Percentiles rank a stretch among this genome's conserved stretches.
These are phyloP conservation scores for Mucor irregularis DNA, from an alignment of 371 early-diverging fungal species.

Conservation along the genomic window DNA sequence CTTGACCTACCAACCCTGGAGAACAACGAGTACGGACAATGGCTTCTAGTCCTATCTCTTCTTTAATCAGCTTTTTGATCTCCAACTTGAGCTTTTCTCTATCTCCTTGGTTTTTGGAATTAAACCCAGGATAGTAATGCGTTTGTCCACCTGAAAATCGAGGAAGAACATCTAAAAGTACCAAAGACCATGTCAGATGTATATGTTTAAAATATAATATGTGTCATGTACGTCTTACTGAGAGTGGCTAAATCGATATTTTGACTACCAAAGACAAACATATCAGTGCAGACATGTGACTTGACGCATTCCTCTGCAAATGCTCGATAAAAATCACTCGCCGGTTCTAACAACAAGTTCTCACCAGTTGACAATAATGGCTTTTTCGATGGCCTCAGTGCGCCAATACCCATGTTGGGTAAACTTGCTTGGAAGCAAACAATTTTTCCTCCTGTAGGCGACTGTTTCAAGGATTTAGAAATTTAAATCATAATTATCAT, in stretches of 20 bases:
- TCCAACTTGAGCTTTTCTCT: conserved; percentile 69
- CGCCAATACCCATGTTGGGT: conserved; percentile 69
- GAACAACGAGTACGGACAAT: conserved; percentile 87
- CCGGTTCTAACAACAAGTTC: conserved; percentile 61
- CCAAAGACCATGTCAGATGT: no score
- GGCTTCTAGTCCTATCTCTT: conserved; percentile 79
- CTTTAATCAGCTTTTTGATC: conserved; percentile 63
- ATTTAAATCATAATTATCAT: no score
- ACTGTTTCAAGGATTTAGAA: no score
- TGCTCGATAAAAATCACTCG: conserved; percentile 74
- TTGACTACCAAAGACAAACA: conserved; percentile 76
- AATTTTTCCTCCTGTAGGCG: conserved; percentile 81
- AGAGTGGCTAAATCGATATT: conserved; percentile 83
- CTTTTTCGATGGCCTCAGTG: conserved; percentile 46
- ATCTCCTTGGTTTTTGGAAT: conserved; percentile 65
- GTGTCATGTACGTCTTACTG: conserved; percentile 35
- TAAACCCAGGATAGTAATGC: conserved; percentile 84
- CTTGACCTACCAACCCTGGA: conserved; percentile 71
- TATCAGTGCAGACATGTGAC: conserved; percentile 79
- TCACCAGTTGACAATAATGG: conserved; percentile 58
- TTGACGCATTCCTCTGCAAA: conserved; percentile 79
- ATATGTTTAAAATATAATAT: no score
- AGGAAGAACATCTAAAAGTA: conserved; percentile 63
- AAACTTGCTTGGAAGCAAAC: conserved; percentile 67
- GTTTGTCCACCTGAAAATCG: conserved; percentile 87